Evolutionary conservation across 1,284 basidiomycete species (phyloP).

Genomic region (Phellopilus nigrolimitatus): DNA sequence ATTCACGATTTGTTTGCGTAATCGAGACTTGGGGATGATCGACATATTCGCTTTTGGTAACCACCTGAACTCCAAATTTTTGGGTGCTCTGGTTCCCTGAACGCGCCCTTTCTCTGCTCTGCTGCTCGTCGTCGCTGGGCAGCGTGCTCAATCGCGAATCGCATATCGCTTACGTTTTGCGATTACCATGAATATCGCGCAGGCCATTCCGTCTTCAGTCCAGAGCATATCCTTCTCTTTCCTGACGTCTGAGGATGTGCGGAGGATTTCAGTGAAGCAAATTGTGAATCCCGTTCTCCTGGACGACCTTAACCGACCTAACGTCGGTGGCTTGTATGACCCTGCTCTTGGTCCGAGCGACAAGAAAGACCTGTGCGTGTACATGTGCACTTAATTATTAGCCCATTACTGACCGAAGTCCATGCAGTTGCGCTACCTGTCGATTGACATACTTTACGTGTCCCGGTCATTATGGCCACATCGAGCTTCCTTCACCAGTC

Average conservation of each 20-base stretch:
- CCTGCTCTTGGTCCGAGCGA: conserved; percentile 91
- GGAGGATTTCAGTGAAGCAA: conserved; percentile 94
- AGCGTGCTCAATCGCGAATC: not conserved
- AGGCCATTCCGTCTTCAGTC: conserved; percentile 83
- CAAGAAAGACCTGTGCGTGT: conserved; percentile 81
- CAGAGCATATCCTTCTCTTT: conserved; percentile 92
- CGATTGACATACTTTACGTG: conserved; percentile 89
- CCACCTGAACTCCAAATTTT: conserved; percentile 7
- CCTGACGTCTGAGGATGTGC: conserved; percentile 86
- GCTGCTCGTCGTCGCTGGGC: not conserved
- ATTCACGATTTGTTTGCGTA: too few species aligned
- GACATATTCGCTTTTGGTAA: not conserved
- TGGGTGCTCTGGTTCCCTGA: not conserved
- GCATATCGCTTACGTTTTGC: conserved; percentile 21
- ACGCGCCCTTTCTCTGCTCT: not conserved
- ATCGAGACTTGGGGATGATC: not conserved
- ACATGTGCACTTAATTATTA: conserved; percentile 8
- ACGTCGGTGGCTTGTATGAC: conserved; percentile 92
- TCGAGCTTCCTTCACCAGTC: conserved; percentile 92
- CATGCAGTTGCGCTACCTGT: conserved; percentile 88
- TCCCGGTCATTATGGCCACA: conserved; percentile 99
- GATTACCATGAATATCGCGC: conserved; percentile 82
- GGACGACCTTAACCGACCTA: conserved; percentile 92
- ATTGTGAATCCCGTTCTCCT: conserved; percentile 91
- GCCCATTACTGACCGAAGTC: conserved; percentile 2